Base-by-base conservation (phyloP, 192 early-diverging fungal species). In the Thamnidium elegans region DNA sequence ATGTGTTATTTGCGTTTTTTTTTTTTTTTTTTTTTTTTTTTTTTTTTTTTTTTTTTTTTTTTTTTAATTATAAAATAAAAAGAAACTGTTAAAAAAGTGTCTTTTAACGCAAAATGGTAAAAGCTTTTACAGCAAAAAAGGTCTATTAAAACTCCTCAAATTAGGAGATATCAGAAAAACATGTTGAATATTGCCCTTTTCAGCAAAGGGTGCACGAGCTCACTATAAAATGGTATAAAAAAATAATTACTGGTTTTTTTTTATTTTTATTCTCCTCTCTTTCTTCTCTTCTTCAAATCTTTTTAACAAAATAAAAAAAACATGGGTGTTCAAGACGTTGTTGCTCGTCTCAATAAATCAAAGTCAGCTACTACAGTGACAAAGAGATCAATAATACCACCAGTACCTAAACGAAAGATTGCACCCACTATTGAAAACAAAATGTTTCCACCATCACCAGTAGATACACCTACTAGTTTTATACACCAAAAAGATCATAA, bases 321-420 rank as follows among this genome's bases (percentile, higher is more conserved):
- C 3, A 70, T 70, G 68, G 62, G 68, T 50, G 68, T 70, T 13
- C 68, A 70, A 34, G 68, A 62, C 32, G 48, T 62, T 11, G 54
- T 70, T 17, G 68, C 68, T 58, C 55, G 63, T 17, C 34, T 70
- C 36, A 70, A 70, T 31, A 55, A 62, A 45, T 23, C 50, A 50
- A 43, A 45, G 17, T 31, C 44, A 11, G 32, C 42, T 2, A 15
- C n/a, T 36, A 15, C 26, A 66, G 20, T n/a, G n/a, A 58, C 23
- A 42, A 43, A 17, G 7, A 51, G 23, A 30, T 19, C 3, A 23
- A 46, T 46, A 10, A 23, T 44, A 42, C 43, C 43, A 23, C 23
- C 58, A 5, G 7, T 42, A 2, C 19, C 58, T 44, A 10, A 13
- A 51, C 7, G 17, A 20, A 47, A 17, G 15, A 1, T 9, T 17